phyloP scores from a whole-genome alignment of 2,329 filamentous ascomycete species.

The Arthroderma sp. region DNA sequence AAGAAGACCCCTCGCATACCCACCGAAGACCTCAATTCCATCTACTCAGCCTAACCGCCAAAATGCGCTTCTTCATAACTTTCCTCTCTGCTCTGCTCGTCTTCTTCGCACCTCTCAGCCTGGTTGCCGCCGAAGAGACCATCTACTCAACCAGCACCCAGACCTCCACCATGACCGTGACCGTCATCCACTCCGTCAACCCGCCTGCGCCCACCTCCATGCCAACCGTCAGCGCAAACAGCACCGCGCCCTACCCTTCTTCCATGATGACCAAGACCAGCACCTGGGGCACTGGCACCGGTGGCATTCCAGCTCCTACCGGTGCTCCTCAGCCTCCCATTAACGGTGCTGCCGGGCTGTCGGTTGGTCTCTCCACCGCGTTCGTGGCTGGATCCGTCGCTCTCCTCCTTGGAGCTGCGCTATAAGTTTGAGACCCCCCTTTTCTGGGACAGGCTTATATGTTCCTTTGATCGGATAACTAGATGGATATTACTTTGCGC shows the following conservation, averaged over 20 bases:
- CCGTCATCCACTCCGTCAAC: conserved; percentile 17
- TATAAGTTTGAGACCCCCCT: conserved; percentile 24
- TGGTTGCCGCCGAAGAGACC: conserved; percentile 23
- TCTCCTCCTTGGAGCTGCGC: conserved; percentile 24
- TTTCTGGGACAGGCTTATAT: too few species aligned
- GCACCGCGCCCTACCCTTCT: not conserved
- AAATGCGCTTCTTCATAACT: conserved; percentile 29
- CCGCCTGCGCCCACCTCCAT: conserved; percentile 13
- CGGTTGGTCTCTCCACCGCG: conserved; percentile 20
- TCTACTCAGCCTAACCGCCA: conserved; percentile 18
- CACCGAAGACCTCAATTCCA: too few species aligned
- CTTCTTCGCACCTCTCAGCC: conserved; percentile 20
- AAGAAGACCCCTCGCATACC: not conserved
- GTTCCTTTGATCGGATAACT: too few species aligned
- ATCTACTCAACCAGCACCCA: conserved; percentile 32
- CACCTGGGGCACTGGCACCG: conserved; percentile 1
- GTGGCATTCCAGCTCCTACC: not conserved
- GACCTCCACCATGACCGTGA: conserved; percentile 33
- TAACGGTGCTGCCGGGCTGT: conserved; percentile 13
- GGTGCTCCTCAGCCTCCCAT: conserved; percentile 10
- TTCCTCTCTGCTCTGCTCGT: conserved; percentile 27
- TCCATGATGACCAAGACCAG: conserved; percentile 3
- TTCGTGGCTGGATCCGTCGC: conserved; percentile 30
- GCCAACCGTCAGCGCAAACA: conserved; percentile 14
- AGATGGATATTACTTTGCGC: too few species aligned